Evolutionary conservation across 495 filamentous ascomycete genomes (phyloP).

Genomic region (Hypoxylon perforatum): DNA sequence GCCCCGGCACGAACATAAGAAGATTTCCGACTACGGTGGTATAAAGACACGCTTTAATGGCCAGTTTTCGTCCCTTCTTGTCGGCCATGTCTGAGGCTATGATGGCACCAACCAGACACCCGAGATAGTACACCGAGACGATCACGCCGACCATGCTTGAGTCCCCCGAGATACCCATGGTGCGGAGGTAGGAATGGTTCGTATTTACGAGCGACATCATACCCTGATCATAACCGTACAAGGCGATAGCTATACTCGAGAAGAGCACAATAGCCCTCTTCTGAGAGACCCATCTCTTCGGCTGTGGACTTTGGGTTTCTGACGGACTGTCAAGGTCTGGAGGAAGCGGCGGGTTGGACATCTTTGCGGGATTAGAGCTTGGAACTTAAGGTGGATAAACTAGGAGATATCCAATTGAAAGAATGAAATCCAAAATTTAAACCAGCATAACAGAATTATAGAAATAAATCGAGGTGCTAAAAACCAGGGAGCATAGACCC

Average conservation of each 20-base stretch:
- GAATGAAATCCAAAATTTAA: no score
- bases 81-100: conserved; percentile 62
- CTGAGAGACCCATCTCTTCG: conserved; percentile 39
- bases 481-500: no score
- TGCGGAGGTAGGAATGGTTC: conserved; percentile 63
- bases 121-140: conserved; percentile 69
- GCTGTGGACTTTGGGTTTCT: neutral
- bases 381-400: neutral
- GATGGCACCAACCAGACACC: conserved; percentile 64
- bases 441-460: no score
- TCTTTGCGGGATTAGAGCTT: neutral
- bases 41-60: conserved; percentile 61
- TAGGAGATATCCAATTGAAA: neutral
- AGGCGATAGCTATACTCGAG: conserved; percentile 66
- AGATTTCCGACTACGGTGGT: conserved; percentile 62
- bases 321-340: neutral
- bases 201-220: conserved; percentile 73
- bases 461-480: no score
- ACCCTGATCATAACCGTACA: conserved; percentile 68
- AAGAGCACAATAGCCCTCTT: conserved; percentile 62
- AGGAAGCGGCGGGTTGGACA: neutral
- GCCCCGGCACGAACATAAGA: conserved; percentile 65
- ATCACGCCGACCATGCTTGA: conserved; percentile 65
- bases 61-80: conserved; percentile 58
- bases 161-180: conserved; percentile 62